Base-by-base conservation (phyloP, 2,329 filamentous ascomycete genomes). In the Xylariaceae sp. region DNA sequence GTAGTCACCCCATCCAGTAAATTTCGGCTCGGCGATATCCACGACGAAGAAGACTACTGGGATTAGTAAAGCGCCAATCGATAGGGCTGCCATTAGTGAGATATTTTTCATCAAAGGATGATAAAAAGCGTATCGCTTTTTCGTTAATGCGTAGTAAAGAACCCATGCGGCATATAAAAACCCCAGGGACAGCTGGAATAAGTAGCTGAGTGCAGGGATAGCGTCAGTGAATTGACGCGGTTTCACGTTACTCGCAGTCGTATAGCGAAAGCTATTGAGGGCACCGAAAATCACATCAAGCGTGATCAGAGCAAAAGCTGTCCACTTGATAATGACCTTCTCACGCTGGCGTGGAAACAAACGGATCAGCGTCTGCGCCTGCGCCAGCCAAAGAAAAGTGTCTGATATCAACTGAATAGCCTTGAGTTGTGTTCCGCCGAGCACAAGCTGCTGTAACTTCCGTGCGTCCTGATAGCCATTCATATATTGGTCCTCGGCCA, bases 281-380 rank as follows among this genome's bases (percentile, higher is more conserved):
- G 89, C 91, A 70, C 89, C 92, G 74, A 99, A 99, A 9, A 92
- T 85, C 49, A 93, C 87, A 72, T 97, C 93, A 61, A 97, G 82
- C 0, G 91, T 84, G 69, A 99, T 97, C 59, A 99, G 83, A 2
- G 89, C 92, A 71, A 97, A 97, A 1, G 93, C 94, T 13, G 93
- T 91, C 93, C 93, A 99, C 77, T 97, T 97, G 76, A 99, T 99
- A 66, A 97, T 90, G 55, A 97, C 87, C 76, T 97, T 97, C 76
- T 99, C 94, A 70, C 95, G 90, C 71, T 97, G 93, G 39, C 94
- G 90, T 6, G 94, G 94, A 68, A 99, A 99, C 1, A 99, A 80
- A 56, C 94, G 88, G 67, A 97, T 97, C 59, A 99, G 77, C 0
- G 94, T 99, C 76, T 99, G 94, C 1, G 96, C 93, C 75, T 99